These are phyloP conservation scores for Lactarius sp. DNA, from an alignment of 768 basidiomycete species.

Conservation along the genomic window DNA sequence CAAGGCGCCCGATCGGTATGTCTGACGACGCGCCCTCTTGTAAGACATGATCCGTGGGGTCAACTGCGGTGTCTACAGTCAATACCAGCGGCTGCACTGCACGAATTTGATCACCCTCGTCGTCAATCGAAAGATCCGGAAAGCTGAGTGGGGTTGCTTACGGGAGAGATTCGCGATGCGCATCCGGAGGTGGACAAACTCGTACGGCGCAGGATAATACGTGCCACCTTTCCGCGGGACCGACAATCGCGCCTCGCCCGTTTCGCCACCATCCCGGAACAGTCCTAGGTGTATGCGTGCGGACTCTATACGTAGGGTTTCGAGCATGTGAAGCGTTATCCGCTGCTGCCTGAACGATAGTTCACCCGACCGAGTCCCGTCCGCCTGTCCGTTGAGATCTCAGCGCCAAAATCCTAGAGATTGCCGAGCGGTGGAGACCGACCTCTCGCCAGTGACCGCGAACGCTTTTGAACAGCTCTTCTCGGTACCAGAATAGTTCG, in stretches of 20 bases:
- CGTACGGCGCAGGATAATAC: constrained; percentile 50
- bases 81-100: constrained; percentile 51
- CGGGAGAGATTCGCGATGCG: constrained; percentile 61
- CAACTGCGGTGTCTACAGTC: constrained; percentile 48
- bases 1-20: constrained; percentile 60
- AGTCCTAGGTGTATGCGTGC: constrained; percentile 48
- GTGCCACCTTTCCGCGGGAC: constrained; percentile 37
- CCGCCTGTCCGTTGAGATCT: constrained; percentile 48
- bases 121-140: background rate
- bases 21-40: constrained; percentile 62
- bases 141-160: constrained; percentile 38
- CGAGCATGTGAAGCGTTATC: constrained; percentile 75
- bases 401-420: constrained; percentile 1
- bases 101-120: constrained; percentile 1
- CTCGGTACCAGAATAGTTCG: constrained; percentile 95
- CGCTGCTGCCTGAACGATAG: constrained; percentile 74
- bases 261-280: constrained; percentile 23
- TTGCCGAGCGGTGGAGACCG: constrained; percentile 21
- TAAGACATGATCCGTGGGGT: constrained; percentile 61
- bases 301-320: constrained; percentile 64
- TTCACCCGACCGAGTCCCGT: constrained; percentile 69
- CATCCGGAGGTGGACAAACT: constrained; percentile 57
- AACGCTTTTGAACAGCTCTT: constrained; percentile 70
- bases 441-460: constrained; percentile 86
- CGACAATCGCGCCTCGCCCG: constrained; percentile 4